Conservation (phyloP, 2,329 filamentous ascomycete genomes). For the Penicillium sp. region DNA sequence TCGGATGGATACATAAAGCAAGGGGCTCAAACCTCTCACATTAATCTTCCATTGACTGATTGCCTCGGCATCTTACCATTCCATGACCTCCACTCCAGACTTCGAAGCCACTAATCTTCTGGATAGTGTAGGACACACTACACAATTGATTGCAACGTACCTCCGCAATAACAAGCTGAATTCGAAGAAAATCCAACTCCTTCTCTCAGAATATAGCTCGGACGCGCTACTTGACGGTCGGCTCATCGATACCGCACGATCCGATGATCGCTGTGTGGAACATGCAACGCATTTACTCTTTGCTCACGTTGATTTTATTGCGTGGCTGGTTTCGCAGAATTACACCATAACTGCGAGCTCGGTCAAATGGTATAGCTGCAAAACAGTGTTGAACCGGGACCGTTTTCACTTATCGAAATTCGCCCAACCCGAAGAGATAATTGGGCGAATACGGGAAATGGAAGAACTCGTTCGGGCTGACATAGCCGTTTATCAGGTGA, state of each 20-base stretch:
- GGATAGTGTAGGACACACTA: background rate
- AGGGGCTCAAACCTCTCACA: background rate
- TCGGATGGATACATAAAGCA: background rate
- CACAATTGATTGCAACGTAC: background rate
- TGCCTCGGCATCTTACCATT: background rate
- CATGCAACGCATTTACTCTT: background rate
- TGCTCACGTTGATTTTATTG: background rate
- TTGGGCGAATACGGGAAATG: background rate
- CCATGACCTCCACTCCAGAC: background rate
- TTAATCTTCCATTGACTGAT: background rate
- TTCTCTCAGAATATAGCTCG: background rate
- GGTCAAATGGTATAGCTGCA: background rate
- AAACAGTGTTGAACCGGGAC: background rate
- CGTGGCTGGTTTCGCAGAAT: background rate
- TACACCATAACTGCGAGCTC: background rate
- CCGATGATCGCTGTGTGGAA: background rate
- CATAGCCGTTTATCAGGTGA: background rate
- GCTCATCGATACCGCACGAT: background rate
- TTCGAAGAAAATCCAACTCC: background rate
- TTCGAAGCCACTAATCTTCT: background rate
- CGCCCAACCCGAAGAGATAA: background rate
- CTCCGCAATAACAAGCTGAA: background rate
- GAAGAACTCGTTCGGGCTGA: background rate
- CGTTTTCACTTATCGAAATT: background rate
- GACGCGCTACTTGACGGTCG: background rate